Percentiles rank a stretch among this genome's conserved stretches.
Conservation (phyloP, 1,139 yeast species). For the Lodderomyces elongisporus region DNA sequence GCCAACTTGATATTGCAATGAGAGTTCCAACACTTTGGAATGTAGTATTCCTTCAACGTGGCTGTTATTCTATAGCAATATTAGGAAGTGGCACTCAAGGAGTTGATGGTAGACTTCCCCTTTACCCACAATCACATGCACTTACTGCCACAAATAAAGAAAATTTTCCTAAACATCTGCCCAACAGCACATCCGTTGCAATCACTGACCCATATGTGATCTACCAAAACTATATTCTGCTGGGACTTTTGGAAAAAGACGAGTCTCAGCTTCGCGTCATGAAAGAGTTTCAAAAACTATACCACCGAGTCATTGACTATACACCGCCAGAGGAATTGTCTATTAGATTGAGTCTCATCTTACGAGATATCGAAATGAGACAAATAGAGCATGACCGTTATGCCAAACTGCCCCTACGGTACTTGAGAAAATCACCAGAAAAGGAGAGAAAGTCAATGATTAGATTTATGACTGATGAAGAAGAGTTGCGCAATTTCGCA, state of each 20-base stretch:
- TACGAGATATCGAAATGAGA: constrained; percentile 43
- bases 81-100: constrained; percentile 18
- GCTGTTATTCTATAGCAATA: not conserved
- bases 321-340: constrained; percentile 50
- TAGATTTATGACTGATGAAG: constrained; percentile 55
- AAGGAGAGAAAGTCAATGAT: constrained; percentile 34
- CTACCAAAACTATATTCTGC: constrained; percentile 50
- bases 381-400: constrained; percentile 18
- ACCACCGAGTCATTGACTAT: constrained; percentile 56
- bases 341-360: constrained; percentile 42
- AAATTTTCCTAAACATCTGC: too few species aligned
- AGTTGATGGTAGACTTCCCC: constrained; percentile 33
- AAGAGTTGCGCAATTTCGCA: constrained; percentile 50
- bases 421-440: constrained; percentile 21
- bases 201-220: constrained; percentile 62
- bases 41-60: too few species aligned
- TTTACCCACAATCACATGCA: too few species aligned
- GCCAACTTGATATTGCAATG: too few species aligned
- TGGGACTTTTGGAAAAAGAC: constrained; percentile 51
- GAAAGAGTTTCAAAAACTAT: constrained; percentile 59
- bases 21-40: too few species aligned
- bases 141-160: not conserved
- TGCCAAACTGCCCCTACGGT: constrained; percentile 13
- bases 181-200: constrained; percentile 28
- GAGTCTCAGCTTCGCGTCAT: constrained; percentile 58